Percentiles rank a stretch among this genome's conserved stretches.
These are phyloP conservation scores for Euryodendron excelsum DNA, from an alignment of 148 eudicot genomes.

Conservation along the genomic window DNA sequence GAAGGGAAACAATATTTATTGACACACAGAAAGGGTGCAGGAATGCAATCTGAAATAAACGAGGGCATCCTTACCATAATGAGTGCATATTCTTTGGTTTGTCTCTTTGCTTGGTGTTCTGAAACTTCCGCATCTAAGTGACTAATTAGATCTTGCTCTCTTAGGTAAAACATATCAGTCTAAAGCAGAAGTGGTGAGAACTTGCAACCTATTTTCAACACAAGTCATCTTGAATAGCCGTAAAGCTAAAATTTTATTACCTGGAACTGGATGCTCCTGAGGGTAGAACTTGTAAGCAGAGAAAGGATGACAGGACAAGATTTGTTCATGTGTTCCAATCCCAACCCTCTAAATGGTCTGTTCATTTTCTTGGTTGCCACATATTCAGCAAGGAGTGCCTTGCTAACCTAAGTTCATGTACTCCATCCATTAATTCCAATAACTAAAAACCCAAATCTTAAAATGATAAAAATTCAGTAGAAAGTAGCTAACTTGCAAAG, in stretches of 20 bases:
- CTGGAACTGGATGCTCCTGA: conserved; percentile 70
- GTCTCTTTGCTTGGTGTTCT: conserved; percentile 57
- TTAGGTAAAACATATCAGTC: conserved; percentile 78
- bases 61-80: conserved; percentile 44
- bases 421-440: not conserved
- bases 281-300: conserved; percentile 51
- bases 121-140: conserved; percentile 80
- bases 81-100: conserved; percentile 73
- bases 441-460: not conserved
- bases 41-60: not conserved
- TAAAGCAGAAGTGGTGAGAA: conserved; percentile 19
- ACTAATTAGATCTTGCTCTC: conserved; percentile 81
- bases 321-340: conserved; percentile 91
- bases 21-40: not conserved
- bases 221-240: not conserved
- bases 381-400: conserved; percentile 72
- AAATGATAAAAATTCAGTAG: not conserved
- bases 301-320: conserved; percentile 66
- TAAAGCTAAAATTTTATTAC: conserved; percentile 31
- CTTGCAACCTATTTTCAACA: not conserved
- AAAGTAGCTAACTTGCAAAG: not conserved
- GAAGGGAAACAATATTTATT: not conserved
- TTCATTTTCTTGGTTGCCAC: conserved; percentile 55
- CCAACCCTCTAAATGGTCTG: conserved; percentile 78
- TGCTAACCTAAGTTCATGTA: conserved; percentile 61